A percentile compares a stretch with the other conserved stretches of the same genome.
These are phyloP conservation scores for Penicillium cosmopolitanum DNA, from an alignment of 495 filamentous ascomycete species.

Conservation along the genomic window DNA sequence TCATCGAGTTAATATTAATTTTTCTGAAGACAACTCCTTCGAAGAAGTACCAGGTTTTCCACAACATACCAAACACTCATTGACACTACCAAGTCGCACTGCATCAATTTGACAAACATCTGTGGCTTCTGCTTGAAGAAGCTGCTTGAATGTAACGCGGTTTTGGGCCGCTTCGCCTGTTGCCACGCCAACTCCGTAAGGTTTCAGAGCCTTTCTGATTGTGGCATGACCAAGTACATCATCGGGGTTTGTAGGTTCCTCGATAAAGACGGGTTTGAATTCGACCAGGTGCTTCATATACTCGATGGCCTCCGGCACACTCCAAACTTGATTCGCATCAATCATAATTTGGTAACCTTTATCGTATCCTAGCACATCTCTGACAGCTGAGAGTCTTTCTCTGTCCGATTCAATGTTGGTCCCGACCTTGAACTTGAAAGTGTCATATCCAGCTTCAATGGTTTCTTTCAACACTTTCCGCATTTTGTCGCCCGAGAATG, in stretches of 20 bases:
- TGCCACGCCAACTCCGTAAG: constrained; percentile 77
- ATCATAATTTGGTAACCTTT: constrained; percentile 89
- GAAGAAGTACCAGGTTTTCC: too few relatives aligned
- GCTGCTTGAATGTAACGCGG: constrained; percentile 90
- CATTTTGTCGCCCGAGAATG: constrained; percentile 85
- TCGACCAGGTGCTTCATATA: constrained; percentile 83
- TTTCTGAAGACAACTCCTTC: too few relatives aligned
- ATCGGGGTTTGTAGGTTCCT: constrained; percentile 91
- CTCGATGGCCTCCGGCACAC: constrained; percentile 84
- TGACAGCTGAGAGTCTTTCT: constrained; percentile 68
- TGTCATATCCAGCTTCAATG: constrained; percentile 71
- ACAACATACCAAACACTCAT: constrained; percentile 68
- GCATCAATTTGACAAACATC: constrained; percentile 91
- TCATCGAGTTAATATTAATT: too few relatives aligned
- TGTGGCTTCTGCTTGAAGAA: constrained; percentile 75
- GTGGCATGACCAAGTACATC: constrained; percentile 88
- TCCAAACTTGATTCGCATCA: constrained; percentile 95
- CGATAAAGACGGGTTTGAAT: constrained; percentile 95
- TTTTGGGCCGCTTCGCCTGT: constrained; percentile 98
- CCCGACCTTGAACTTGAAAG: constrained; percentile 95
- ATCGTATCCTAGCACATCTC: constrained; percentile 84
- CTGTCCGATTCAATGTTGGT: constrained; percentile 69
- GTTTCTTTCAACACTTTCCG: constrained; percentile 70
- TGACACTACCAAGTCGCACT: constrained; percentile 89
- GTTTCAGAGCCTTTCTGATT: constrained; percentile 75